Base-by-base conservation (phyloP, 139 green algal genomes). In the Ulvella scutata region DNA sequence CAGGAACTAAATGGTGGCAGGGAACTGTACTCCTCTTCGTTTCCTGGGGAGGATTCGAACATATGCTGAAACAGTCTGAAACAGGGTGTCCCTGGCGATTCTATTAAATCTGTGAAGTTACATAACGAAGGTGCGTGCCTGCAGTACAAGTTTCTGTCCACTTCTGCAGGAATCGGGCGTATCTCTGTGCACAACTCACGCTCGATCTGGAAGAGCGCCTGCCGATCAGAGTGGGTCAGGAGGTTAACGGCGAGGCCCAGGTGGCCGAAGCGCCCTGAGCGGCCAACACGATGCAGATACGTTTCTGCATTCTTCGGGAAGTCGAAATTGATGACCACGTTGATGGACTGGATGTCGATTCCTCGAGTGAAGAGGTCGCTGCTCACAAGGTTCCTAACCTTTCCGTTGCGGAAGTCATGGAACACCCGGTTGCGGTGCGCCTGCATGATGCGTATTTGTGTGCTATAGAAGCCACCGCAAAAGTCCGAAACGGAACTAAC, bases 261-360 rank as follows among this genome's bases (percentile, higher is more conserved):
- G 84, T 99, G 95, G n/a, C 95, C 95, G 82, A 99, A 99, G 37
- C 95, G 90, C 4, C 95, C 95, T 4, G 90, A 97, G 39, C 95
- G 88, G 9, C 95, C 95, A 7, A 96, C 95, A 39, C 95, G 85
- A 85, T 99, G 95, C 60, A 99, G 88, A 85, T 99, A 99, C 0
- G 95, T 99, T 84, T 99, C 95, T 4, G 86, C 88, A 79, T 96
- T 98, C 89, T 98, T 99, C 61, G 95, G 95, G 87, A 99, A 99
- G 87, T 99, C 95, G 83, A 99, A 99, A 84, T 99, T 99, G 87
- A 99, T 99, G 73, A 99, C 95, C 3, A 99, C 95, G 81, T 99
- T 99, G 4, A 98, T 94, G 20, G 92, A 90, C 85, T 98, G 93
- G 78, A 99, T 98, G 83, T 99, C 95, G 74, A 99, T 99, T 77